Conservation (phyloP, 805 yeast species). For the Cyberlindnera maritima region DNA sequence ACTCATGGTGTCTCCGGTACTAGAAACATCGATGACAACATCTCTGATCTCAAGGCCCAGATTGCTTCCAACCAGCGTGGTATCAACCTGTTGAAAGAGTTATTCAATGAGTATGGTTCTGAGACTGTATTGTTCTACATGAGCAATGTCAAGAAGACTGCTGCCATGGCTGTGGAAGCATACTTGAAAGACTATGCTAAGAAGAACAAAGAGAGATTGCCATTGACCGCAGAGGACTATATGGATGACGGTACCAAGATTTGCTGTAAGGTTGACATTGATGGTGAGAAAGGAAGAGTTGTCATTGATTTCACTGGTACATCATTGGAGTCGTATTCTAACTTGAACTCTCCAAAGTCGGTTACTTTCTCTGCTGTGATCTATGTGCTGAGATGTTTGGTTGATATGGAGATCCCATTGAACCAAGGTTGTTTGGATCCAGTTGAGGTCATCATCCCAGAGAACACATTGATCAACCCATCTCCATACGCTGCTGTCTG, state of each 20-base stretch:
- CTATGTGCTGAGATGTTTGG: slow-evolving; percentile 53
- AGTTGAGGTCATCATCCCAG: slow-evolving; percentile 43
- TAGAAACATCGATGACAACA: slow-evolving; percentile 50
- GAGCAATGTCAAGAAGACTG: slow-evolving; percentile 44
- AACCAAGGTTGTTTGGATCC: slow-evolving; percentile 92
- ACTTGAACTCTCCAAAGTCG: slow-evolving; percentile 54
- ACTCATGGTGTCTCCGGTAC: slow-evolving; percentile 54
- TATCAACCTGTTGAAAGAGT: slow-evolving; percentile 39
- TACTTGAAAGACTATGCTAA: slow-evolving; percentile 37
- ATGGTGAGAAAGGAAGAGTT: slow-evolving; percentile 37
- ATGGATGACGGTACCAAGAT: slow-evolving; percentile 58
- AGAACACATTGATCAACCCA: slow-evolving; percentile 35
- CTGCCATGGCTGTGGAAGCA: slow-evolving; percentile 44
- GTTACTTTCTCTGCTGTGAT: slow-evolving; percentile 52
- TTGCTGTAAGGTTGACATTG: slow-evolving; percentile 39
- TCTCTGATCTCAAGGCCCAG: slow-evolving; percentile 47
- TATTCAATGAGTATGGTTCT: slow-evolving; percentile 42
- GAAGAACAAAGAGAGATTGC: slow-evolving; percentile 35
- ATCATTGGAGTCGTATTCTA: slow-evolving; percentile 49
- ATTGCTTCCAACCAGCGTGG: slow-evolving; percentile 55
- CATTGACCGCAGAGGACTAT: slow-evolving; percentile 43
- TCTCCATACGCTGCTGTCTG: slow-evolving; percentile 44
- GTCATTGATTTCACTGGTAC: slow-evolving; percentile 53
- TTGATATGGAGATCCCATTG: slow-evolving; percentile 84
- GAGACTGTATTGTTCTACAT: slow-evolving; percentile 45